Evolutionary conservation across 2,329 filamentous ascomycete species (phyloP), one percentile per base, ranked within the genome.

Genomic region (Ascocoryne sarcoides): DNA sequence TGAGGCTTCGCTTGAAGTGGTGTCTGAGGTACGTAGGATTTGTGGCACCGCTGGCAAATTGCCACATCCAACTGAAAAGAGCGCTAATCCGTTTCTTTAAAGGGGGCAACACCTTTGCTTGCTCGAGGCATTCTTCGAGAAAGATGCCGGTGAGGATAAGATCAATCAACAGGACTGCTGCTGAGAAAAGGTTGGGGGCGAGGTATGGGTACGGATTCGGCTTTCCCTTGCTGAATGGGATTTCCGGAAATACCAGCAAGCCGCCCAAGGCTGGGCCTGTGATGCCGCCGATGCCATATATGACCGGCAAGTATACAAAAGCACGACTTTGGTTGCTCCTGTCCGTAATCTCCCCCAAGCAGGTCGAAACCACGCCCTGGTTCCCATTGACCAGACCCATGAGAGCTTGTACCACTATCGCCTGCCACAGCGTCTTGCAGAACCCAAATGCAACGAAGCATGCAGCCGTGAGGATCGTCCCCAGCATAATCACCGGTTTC

Each of bases 301-400:
- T 82, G 29, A 96, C 83, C 0, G 92, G 92, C 31, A 98, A 68
- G 66, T 95, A 98, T 2, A 85, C 92, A 55, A 98, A 98, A 0
- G 88, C 92, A 39, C 76, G 75, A 56, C 86, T 92, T 69, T 98
- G 92, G 61, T 98, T 98, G 48, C 83, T 92, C 40, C 87, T 79
- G 59, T 96, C 89, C 2, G 92, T 98, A 38, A 98, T 83, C 62
- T 98, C 92, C 30, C 92, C 92, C 36, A 98, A 63, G 36, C 90
- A 94, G 0, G 92, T 95, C 5, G 87, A 90, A 10, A 98, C 88
- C 10, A 95, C 81, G 4, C 87, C 90, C 20, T 92, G 88, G 55
- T 98, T 98, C 38, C 92, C 92, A 60, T 96, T 98, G 37, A 95
- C 76, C 39, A 94, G 60, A 3, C 92, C 92, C 88, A 96, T 95